Evolutionary conservation across 1,139 yeast genomes (phyloP), one percentile per base, ranked within the genome.

Genomic region (Petasospora rhodanensis): DNA sequence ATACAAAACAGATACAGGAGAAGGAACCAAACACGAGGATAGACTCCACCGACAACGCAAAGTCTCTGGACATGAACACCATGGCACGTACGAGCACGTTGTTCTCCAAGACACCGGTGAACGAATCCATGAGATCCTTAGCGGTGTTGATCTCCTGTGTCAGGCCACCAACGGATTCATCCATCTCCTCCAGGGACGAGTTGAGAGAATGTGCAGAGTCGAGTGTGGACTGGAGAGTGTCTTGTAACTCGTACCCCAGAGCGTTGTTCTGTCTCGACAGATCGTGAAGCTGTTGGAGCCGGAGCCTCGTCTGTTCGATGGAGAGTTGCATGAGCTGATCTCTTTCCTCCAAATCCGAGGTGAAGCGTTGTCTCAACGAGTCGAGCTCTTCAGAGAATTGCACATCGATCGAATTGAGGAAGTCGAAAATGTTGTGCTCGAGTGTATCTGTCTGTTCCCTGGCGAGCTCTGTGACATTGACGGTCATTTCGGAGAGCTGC

Each of bases 391-490:
- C 14, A 2, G 34, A 22, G 24, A 40, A 35, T 18, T 39, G 41
- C 1, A 11, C 6, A 22, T 35, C 35, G 2, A 39, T 31, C 2
- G 23, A 24, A 2, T 37, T 16, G 18, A 46, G 38, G 22, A 46
- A 28, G 6, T 17, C 14, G 13, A 38, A 7, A 15, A 46, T 27
- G 13, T 28, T 37, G 3, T 15, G 9, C 26, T 37, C 43, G 11
- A 45, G 24, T 7, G 40, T 14, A 2, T 31, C 35, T 10, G 28
- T 38, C n/a, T 41, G 43, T 8, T 18, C 5, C 7, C 32, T 18
- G 6, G 43, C 35, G 14, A 43, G n/a, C 15, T 32, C 37, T 2
- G 45, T 42, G 7, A 43, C 41, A 12, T 42, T 34, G 7, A 29
- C 27, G 1, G 45, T 35, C 23, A 41, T 28, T 18, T 39, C 31